A percentile compares a stretch with the other conserved stretches of the same genome.
phyloP scores from a whole-genome alignment of 1,284 basidiomycete genomes.

The Sphagnurus paluster region DNA sequence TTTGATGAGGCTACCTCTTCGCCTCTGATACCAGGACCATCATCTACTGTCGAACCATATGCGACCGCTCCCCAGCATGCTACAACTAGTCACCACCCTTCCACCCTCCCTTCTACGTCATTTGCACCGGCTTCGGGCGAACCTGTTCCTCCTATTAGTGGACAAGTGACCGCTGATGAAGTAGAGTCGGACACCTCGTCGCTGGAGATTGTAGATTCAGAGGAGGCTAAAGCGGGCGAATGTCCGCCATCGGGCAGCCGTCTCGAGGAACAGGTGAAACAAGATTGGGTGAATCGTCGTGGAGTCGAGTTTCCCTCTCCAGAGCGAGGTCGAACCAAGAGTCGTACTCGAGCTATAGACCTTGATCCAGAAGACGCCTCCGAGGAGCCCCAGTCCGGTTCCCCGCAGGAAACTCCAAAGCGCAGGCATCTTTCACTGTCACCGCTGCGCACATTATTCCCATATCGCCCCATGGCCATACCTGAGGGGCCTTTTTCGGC shows the following conservation, averaged over 20 bases:
- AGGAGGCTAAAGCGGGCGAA: constrained; percentile 13
- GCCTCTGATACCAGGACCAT: constrained; percentile 27
- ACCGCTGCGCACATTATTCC: constrained; percentile 41
- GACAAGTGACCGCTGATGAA: constrained; percentile 21
- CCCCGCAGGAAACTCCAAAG: constrained; percentile 25
- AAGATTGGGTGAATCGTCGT: constrained; percentile 28
- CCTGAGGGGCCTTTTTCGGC: constrained; percentile 38
- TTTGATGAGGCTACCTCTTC: constrained; percentile 54
- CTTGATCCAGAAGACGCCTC: constrained; percentile 21
- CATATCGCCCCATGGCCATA: constrained; percentile 29
- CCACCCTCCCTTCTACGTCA: constrained; percentile 4
- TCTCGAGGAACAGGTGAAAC: constrained; percentile 25
- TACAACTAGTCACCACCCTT: constrained; percentile 4
- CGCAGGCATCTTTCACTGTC: constrained; percentile 40
- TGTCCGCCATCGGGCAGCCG: constrained; percentile 10
- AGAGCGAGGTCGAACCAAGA: constrained; percentile 19
- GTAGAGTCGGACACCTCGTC: constrained; percentile 33
- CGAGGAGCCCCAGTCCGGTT: constrained; percentile 16
- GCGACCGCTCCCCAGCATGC: constrained; percentile 17
- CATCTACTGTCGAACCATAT: constrained; percentile 31
- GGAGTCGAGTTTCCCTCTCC: constrained; percentile 28
- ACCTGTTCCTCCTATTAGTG: neutral
- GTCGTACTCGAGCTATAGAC: constrained; percentile 19
- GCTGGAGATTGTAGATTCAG: constrained; percentile 36
- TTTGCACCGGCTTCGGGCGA: constrained; percentile 1